Evolutionary conservation across 1,284 basidiomycete genomes (phyloP), one percentile per base, ranked within the genome.

Genomic region (Hemileia vastatrix): DNA sequence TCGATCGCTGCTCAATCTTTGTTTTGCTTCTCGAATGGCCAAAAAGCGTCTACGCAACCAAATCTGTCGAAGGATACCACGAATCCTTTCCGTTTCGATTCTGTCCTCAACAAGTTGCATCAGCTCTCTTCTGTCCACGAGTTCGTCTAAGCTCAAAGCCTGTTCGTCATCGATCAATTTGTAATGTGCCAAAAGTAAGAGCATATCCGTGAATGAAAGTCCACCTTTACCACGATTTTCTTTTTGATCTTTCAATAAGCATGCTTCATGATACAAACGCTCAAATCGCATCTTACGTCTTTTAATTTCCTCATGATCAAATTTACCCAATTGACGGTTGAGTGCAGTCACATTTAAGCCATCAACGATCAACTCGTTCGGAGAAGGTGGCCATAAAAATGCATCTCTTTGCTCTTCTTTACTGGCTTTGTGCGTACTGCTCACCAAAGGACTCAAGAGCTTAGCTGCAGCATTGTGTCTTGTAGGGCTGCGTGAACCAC

Each of bases 171-270:
- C 83, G 67, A 96, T 90, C 61, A 97, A 79, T 76, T 90, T 94
- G 78, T 96, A 86, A 73, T 95, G 92, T 0, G 90, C 88, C 32
- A 98, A 78, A 57, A 97, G 78, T 52, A 88, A 73, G 6, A 97
- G 81, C 90, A 95, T 94, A 47, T 86, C 83, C 3, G 85, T 90
- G 78, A 97, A 97, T 18, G 89, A 87, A 65, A 98, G 88, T 9
- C 93, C 91, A n/a, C n/a, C n/a, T 54, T 83, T 82, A 1, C 83
- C 84, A 33, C 81, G 81, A 64, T 86, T 81, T 66, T 86, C 83
- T n/a, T n/a, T n/a, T 6, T 67, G 64, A n/a, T n/a, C n/a, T n/a
- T n/a, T n/a, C n/a, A n/a, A n/a, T 48, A 90, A 82, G 66, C 81
- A 84, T 2, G 90, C 90, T 78, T 94, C 91, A 71, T 91, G 86